phyloP scores from a whole-genome alignment of 2,329 filamentous ascomycete genomes.

The Botryosphaeria dothidea region DNA sequence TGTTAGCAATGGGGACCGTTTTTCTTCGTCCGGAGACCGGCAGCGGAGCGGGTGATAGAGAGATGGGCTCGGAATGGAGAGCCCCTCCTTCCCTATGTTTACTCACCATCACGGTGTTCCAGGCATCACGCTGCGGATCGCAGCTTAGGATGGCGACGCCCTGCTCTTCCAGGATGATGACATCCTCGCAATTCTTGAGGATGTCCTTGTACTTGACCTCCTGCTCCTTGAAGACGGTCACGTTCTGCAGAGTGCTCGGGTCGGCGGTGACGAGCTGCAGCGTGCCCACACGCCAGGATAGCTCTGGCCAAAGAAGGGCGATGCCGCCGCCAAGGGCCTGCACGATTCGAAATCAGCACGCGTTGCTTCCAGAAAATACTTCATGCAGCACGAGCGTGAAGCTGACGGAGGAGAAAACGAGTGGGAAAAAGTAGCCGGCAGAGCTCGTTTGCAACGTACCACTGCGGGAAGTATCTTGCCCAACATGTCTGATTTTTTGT shows the following conservation, averaged over 20 bases:
- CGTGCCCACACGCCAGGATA: neutral
- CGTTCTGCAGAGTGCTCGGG: slow-evolving; percentile 22
- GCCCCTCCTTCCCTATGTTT: too few relatives aligned
- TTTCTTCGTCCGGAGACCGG: neutral
- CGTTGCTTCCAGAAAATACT: neutral
- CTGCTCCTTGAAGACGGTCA: slow-evolving; percentile 29
- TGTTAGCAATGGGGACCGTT: neutral
- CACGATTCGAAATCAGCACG: neutral
- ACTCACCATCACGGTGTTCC: slow-evolving; percentile 50
- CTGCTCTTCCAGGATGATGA: slow-evolving; percentile 37
- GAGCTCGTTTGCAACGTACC: slow-evolving; percentile 4
- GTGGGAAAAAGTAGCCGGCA: too few relatives aligned
- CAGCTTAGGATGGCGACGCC: slow-evolving; percentile 46
- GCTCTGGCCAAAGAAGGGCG: slow-evolving; percentile 15
- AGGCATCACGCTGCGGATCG: slow-evolving; percentile 43
- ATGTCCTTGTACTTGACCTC: slow-evolving; percentile 37
- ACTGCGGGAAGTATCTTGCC: slow-evolving; percentile 16
- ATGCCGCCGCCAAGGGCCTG: slow-evolving; percentile 9
- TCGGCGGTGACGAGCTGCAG: slow-evolving; percentile 1
- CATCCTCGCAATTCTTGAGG: slow-evolving; percentile 48
- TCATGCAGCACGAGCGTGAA: neutral
- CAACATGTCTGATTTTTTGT: slow-evolving; percentile 1
- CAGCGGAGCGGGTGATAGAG: neutral
- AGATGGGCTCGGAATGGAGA: too few relatives aligned
- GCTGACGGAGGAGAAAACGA: too few relatives aligned